Conservation (phyloP, 768 basidiomycete species). For the Leucosporidium scottii region DNA sequence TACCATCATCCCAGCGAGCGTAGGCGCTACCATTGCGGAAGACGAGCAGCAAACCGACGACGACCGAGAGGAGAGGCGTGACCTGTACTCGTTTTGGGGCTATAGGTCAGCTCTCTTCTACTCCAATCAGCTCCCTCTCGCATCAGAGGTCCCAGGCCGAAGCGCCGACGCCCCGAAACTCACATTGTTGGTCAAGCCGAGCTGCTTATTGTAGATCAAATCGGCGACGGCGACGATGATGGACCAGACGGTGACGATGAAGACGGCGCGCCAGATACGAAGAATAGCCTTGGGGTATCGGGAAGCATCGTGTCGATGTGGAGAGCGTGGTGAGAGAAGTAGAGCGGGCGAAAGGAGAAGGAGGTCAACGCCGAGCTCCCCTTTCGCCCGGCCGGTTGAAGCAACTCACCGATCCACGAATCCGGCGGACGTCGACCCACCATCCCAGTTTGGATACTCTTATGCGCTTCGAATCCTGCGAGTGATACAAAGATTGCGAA, state of each 20-base stretch:
- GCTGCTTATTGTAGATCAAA: conserved; percentile 1
- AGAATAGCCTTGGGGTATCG: neutral
- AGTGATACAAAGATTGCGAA: too few relatives aligned
- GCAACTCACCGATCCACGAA: conserved; percentile 10
- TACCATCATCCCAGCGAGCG: conserved; percentile 21
- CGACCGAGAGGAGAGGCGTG: conserved; percentile 30
- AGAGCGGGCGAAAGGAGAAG: too few relatives aligned
- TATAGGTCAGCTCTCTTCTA: neutral
- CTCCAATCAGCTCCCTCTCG: too few relatives aligned
- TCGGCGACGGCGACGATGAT: conserved; percentile 13
- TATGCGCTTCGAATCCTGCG: conserved; percentile 22
- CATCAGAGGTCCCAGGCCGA: too few relatives aligned
- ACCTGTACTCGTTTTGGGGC: neutral
- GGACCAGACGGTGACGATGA: conserved; percentile 12
- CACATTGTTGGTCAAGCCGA: conserved; percentile 24
- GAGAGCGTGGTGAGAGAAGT: too few relatives aligned
- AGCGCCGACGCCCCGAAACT: too few relatives aligned
- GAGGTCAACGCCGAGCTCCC: too few relatives aligned
- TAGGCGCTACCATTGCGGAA: conserved; percentile 34
- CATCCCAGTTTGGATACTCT: conserved; percentile 16
- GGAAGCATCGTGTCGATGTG: neutral
- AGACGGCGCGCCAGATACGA: conserved; percentile 14
- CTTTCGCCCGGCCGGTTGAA: too few relatives aligned
- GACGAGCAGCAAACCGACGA: conserved; percentile 36
- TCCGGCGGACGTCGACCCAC: conserved; percentile 23